Conservation (phyloP, 2,329 filamentous ascomycete species). For the Fusarium secorum region DNA sequence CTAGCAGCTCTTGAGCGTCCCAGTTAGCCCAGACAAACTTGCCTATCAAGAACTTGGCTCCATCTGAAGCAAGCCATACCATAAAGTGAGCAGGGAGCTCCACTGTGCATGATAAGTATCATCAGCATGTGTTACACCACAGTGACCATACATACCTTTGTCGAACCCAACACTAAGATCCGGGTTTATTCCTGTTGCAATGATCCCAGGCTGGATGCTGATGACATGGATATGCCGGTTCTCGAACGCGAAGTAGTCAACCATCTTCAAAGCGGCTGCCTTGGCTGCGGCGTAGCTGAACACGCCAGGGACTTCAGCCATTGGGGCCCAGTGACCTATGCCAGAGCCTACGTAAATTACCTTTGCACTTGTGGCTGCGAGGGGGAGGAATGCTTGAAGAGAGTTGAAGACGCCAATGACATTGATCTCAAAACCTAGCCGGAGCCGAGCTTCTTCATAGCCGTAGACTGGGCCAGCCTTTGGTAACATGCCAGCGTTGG, state of each 20-base stretch:
- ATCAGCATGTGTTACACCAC: too few relatives aligned
- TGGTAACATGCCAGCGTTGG: constrained; percentile 18
- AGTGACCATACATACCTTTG: too few relatives aligned
- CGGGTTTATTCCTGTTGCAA: constrained; percentile 48
- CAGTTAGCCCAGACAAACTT: too few relatives aligned
- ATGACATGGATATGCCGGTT: constrained; percentile 50
- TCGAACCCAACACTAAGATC: not conserved
- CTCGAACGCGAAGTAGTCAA: constrained; percentile 47
- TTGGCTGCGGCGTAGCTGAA: constrained; percentile 48
- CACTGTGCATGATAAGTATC: too few relatives aligned
- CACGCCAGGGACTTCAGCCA: constrained; percentile 12
- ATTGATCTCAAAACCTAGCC: constrained; percentile 34
- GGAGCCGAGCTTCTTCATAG: constrained; percentile 11
- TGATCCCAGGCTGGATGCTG: constrained; percentile 52
- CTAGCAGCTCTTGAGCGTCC: too few relatives aligned
- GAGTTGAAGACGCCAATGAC: constrained; percentile 38
- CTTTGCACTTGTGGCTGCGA: constrained; percentile 19
- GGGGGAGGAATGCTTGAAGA: constrained; percentile 34
- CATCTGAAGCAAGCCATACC: too few relatives aligned
- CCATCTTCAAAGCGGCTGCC: constrained; percentile 46
- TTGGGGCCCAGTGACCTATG: constrained; percentile 35
- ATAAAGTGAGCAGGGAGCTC: constrained; percentile 18
- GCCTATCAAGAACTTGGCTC: too few relatives aligned
- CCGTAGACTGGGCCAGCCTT: not conserved
- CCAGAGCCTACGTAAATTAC: constrained; percentile 35